A percentile compares a stretch with the other conserved stretches of the same genome.
Conservation (phyloP, 192 early-diverging fungal species). For the Backusella macrospora region DNA sequence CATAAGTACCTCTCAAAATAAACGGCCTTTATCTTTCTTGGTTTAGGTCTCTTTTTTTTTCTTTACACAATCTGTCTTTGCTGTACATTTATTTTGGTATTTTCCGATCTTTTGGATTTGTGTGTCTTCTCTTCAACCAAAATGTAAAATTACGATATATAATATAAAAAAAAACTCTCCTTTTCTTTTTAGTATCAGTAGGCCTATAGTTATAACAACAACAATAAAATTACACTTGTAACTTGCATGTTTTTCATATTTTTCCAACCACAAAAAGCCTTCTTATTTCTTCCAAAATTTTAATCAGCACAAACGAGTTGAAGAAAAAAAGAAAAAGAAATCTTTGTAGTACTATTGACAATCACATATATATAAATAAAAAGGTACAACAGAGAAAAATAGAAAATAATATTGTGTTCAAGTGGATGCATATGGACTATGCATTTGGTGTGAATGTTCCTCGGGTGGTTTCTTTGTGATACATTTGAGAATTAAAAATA, state of each 20-base stretch:
- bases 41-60: not conserved
- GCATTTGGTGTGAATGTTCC: not conserved
- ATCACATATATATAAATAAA: too few species aligned
- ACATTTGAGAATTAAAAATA: conserved; percentile 4
- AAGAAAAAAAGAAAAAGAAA: not conserved
- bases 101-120: not conserved
- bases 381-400: conserved; percentile 4
- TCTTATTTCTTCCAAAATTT: too few species aligned
- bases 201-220: too few species aligned
- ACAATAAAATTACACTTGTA: too few species aligned
- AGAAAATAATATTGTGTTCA: conserved; percentile 1
- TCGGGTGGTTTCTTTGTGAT: not conserved
- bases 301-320: not conserved
- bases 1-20: too few species aligned
- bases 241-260: too few species aligned
- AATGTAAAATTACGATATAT: not conserved
- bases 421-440: not conserved
- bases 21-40: too few species aligned
- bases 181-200: too few species aligned
- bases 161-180: not conserved
- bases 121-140: not conserved
- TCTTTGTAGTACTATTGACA: not conserved
- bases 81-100: not conserved
- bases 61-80: not conserved
- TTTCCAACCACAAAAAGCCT: too few species aligned